Percentiles rank a stretch among this genome's conserved stretches.
phyloP scores from a whole-genome alignment of 495 filamentous ascomycete species.

The Zalerion maritima region DNA sequence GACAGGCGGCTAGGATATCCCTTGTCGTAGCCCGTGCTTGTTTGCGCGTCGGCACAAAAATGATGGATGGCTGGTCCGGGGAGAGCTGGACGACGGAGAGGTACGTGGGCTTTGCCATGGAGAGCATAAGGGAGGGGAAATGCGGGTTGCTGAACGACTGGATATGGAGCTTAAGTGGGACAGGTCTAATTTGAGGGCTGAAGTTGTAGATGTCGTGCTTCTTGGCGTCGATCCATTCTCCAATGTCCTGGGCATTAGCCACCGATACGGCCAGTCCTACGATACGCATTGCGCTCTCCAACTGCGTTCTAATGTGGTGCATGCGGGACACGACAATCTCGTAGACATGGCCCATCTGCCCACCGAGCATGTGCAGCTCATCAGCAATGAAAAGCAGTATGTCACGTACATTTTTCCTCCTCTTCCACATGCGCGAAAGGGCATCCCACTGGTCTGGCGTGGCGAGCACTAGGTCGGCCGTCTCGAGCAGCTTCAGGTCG shows the following conservation, averaged over 20 bases:
- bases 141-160: conserved; percentile 94
- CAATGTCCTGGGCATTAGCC: conserved; percentile 82
- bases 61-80: conserved; percentile 70
- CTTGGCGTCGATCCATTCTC: conserved; percentile 97
- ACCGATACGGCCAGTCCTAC: conserved; percentile 85
- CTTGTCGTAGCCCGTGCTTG: conserved; percentile 81
- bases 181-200: conserved; percentile 74
- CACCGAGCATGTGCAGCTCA: conserved; percentile 92
- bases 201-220: conserved; percentile 99
- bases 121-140: conserved; percentile 94
- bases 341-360: conserved; percentile 77
- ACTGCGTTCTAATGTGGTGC: conserved; percentile 88
- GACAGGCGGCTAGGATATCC: conserved; percentile 70
- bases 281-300: conserved; percentile 71
- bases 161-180: conserved; percentile 85
- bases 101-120: conserved; percentile 92
- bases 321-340: conserved; percentile 93
- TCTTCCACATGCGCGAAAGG: conserved; percentile 87
- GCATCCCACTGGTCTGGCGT: conserved; percentile 94
- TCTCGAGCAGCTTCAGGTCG: conserved; percentile 78
- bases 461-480: conserved; percentile 81
- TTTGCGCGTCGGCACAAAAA: conserved; percentile 88
- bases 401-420: conserved; percentile 83
- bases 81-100: conserved; percentile 73
- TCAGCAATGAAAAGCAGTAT: conserved; percentile 91